phyloP scores from a whole-genome alignment of 192 early-diverging fungal genomes.

The Umbelopsis vinacea region DNA sequence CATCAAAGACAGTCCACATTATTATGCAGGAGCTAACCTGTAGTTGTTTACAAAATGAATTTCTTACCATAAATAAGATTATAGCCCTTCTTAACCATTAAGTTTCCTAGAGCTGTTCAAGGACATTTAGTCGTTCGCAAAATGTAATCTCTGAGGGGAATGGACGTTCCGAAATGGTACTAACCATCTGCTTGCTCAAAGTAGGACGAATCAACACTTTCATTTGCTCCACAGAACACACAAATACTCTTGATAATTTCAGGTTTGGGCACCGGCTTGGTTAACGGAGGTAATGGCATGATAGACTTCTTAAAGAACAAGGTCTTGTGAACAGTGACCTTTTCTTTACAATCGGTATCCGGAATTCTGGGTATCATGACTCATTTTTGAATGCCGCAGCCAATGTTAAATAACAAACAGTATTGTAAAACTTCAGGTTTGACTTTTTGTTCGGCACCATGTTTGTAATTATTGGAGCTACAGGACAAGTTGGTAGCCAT shows the following conservation, averaged over 20 bases:
- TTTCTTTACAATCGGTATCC: no score
- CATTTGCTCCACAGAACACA: slow-evolving; percentile 29
- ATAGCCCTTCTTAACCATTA: slow-evolving; percentile 58
- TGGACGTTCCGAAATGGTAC: neutral
- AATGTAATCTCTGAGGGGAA: neutral
- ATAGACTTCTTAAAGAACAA: no score
- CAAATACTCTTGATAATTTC: slow-evolving; percentile 27
- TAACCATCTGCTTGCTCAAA: slow-evolving; percentile 47
- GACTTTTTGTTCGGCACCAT: neutral
- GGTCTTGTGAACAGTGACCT: no score
- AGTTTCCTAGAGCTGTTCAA: slow-evolving; percentile 53
- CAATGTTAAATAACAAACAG: neutral
- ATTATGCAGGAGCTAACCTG: neutral
- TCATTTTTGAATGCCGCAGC: neutral
- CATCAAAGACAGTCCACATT: neutral
- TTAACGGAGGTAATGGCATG: slow-evolving; percentile 14
- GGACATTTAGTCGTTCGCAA: neutral
- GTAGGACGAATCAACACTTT: slow-evolving; percentile 48
- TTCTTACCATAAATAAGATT: slow-evolving; percentile 68
- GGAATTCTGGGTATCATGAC: no score
- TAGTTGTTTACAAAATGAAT: neutral
- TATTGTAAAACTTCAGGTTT: neutral
- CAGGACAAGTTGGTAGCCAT: slow-evolving; percentile 1
- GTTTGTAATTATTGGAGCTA: neutral
- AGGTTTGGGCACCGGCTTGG: slow-evolving; percentile 1